These are phyloP conservation scores for Trypanosoma lewisi DNA, from an alignment of 208 protist genomes.

Conservation along the genomic window DNA sequence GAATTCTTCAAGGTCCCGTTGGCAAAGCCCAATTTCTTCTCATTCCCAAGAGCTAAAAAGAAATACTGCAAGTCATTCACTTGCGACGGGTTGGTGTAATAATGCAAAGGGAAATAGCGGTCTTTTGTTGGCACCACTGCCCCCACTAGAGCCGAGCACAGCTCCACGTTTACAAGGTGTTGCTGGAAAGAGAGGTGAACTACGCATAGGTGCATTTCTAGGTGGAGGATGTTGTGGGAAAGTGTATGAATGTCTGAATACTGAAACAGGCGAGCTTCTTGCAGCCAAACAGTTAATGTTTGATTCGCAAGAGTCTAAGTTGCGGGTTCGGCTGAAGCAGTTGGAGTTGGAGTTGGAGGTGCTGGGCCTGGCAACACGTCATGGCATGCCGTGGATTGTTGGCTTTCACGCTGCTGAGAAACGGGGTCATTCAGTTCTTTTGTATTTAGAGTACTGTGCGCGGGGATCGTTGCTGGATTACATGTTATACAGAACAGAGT, in stretches of 20 bases:
- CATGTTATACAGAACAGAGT: conserved; percentile 41
- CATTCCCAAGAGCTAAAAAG: not conserved
- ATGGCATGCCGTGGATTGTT: conserved; percentile 78
- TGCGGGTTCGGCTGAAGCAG: conserved; percentile 59
- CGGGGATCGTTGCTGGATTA: conserved; percentile 81
- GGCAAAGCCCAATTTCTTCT: not conserved
- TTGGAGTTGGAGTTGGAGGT: conserved; percentile 86
- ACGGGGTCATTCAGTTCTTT: conserved; percentile 82
- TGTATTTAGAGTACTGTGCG: conserved; percentile 90
- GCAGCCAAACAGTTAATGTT: conserved; percentile 85
- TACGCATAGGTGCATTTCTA: conserved; percentile 78
- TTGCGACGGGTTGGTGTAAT: not conserved
- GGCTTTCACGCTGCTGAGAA: conserved; percentile 86
- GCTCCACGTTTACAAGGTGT: conserved; percentile 52
- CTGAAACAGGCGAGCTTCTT: conserved; percentile 69
- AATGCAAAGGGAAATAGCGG: not conserved
- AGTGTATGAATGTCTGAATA: conserved; percentile 88
- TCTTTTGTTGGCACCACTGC: conserved; percentile 43
- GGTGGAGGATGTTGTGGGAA: conserved; percentile 86
- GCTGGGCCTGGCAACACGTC: conserved; percentile 55
- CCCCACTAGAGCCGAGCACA: conserved; percentile 41
- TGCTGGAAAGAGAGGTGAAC: conserved; percentile 55
- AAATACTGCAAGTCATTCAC: not conserved
- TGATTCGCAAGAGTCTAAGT: conserved; percentile 83
- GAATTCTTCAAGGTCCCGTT: not conserved